These are phyloP conservation scores for Cytauxzoon felis DNA, from an alignment of 169 alveolate species.

Conservation along the genomic window DNA sequence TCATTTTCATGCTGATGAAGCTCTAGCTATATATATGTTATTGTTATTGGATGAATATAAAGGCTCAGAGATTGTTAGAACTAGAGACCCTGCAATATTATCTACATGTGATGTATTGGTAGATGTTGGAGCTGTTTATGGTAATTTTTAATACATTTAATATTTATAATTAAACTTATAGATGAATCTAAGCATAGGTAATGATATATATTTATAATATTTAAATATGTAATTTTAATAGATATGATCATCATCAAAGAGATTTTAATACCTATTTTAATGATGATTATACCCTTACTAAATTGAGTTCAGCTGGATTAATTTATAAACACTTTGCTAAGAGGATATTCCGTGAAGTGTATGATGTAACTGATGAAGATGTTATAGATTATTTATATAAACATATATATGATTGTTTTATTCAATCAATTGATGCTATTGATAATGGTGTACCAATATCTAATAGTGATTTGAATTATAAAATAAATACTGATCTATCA, in stretches of 20 bases:
- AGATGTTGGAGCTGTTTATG: slow-evolving; percentile 88
- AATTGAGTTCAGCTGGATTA: slow-evolving; percentile 88
- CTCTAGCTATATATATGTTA: slow-evolving; percentile 72
- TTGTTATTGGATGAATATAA: slow-evolving; percentile 73
- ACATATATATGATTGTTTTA: slow-evolving; percentile 72
- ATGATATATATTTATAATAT: no score
- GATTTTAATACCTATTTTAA: slow-evolving; percentile 73
- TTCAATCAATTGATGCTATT: slow-evolving; percentile 84
- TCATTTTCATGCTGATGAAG: slow-evolving; percentile 73
- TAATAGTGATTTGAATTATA: slow-evolving; percentile 73
- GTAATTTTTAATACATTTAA: no score
- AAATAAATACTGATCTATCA: slow-evolving; percentile 68
- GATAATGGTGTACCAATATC: slow-evolving; percentile 85
- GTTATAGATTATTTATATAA: slow-evolving; percentile 67
- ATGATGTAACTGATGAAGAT: slow-evolving; percentile 62
- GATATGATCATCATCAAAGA: slow-evolving; percentile 90
- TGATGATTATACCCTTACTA: slow-evolving; percentile 66
- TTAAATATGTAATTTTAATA: slow-evolving; percentile 39
- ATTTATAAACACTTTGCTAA: slow-evolving; percentile 85
- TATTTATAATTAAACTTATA: neutral
- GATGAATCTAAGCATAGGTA: slow-evolving; percentile 50
- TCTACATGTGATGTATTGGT: slow-evolving; percentile 81
- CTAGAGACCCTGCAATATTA: slow-evolving; percentile 80
- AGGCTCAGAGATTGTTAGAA: slow-evolving; percentile 77
- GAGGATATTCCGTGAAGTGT: slow-evolving; percentile 66